Evolutionary conservation across 164 flowering plant species (phyloP), one percentile per base, ranked within the genome.

Genomic region (Echeveria elegans): DNA sequence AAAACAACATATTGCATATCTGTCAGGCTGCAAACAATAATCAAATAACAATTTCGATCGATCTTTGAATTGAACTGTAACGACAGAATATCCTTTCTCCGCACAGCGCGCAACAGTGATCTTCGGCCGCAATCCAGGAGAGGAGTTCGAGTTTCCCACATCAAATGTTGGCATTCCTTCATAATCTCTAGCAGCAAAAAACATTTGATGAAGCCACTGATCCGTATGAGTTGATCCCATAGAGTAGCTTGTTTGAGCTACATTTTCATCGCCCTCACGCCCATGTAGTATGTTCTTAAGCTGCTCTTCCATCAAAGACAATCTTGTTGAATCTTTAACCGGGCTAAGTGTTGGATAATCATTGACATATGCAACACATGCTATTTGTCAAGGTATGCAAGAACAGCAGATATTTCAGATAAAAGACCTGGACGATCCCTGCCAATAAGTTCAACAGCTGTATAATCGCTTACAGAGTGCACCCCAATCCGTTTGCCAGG

Each of bases 1-100:
- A 87, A 91, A 75, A 91, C 97, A 29, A 85, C 88, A 74, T 91
- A 88, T 50, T 91, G 85, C 97, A 91, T 91, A 66, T 91, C 96
- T 3, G 96, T 91, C 14, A 89, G 87, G 4, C 94, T 91, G 75
- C 96, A 91, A 16, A 91, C 97, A 16, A 83, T 88, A 71, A 71
- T 91, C 96, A 70, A 91, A 89, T 81, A 91, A 60, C 50, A 91
- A 77, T 66, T 91, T 91, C 3, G 94, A 76, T 19, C 97, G 81
- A 67, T 91, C 96, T 50, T 81, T 86, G 79, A 90, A 87, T 48
- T 72, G 72, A 23, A 89, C 87, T 65, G 68, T 89, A 15, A 91
- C 88, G 65, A 89, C 91, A 0, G 84, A 82, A 74, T 91, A 91
- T 23, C 85, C 95, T 67, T 86, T 88, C 26, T 91, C 95, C 73